Conservation (phyloP, 2,329 filamentous ascomycete genomes). For the Dactylellina cionopaga region DNA sequence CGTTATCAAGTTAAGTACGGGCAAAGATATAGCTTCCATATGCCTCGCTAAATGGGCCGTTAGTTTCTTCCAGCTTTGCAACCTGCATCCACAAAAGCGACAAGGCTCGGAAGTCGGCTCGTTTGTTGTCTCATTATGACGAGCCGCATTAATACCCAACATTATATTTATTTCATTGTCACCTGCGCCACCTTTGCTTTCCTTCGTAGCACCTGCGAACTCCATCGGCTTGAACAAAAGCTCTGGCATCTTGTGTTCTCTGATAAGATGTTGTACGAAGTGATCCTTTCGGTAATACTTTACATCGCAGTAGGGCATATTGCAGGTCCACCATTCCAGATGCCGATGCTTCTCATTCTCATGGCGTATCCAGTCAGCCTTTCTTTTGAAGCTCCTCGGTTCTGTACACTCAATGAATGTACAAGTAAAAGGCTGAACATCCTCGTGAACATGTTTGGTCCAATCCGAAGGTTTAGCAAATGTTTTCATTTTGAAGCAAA, state of each 20-base stretch:
- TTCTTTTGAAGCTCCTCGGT: conserved; percentile 91
- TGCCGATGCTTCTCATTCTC: conserved; percentile 92
- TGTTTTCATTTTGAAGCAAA: conserved; percentile 86
- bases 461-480: conserved; percentile 93
- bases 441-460: conserved; percentile 96
- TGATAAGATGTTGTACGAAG: conserved; percentile 89
- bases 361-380: conserved; percentile 92
- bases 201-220: conserved; percentile 49
- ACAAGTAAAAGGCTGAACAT: conserved; percentile 91
- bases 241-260: conserved; percentile 86
- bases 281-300: conserved; percentile 89
- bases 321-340: conserved; percentile 89
- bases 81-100: conserved; percentile 83
- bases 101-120: conserved; percentile 80
- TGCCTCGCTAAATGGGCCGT: conserved; percentile 91
- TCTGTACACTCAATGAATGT: conserved; percentile 85
- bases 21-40: conserved; percentile 90
- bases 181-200: conserved; percentile 57
- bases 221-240: conserved; percentile 81
- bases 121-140: conserved; percentile 74
- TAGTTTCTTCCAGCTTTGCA: conserved; percentile 88
- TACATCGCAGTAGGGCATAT: conserved; percentile 81
- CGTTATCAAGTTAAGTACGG: conserved; percentile 70
- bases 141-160: conserved; percentile 80
- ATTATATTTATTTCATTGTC: conserved; percentile 69